Conservation (phyloP, 2,329 filamentous ascomycete genomes). For the Sporothrix pallida region DNA sequence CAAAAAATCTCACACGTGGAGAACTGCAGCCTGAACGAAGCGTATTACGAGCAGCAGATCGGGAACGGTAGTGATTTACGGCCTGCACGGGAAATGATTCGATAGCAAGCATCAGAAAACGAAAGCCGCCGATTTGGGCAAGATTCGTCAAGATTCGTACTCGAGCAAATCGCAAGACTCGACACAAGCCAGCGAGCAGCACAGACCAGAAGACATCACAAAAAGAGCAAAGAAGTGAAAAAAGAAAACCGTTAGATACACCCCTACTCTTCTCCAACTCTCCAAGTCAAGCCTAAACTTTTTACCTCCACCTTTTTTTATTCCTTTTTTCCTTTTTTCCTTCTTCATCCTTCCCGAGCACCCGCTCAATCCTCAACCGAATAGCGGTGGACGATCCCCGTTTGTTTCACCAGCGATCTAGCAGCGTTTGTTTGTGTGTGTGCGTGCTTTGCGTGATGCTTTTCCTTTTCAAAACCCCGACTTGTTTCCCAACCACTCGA, state of each 20-base stretch:
- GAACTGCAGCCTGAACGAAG: neutral
- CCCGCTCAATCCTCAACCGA: conserved; percentile 11
- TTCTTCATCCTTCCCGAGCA: conserved; percentile 25
- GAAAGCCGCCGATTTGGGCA: conserved; percentile 1
- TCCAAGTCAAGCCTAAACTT: neutral
- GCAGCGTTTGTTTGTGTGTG: neutral
- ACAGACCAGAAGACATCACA: neutral
- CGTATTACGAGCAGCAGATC: neutral
- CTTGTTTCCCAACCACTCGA: no score
- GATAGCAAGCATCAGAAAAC: neutral
- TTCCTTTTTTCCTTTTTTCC: neutral
- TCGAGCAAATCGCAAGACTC: conserved; percentile 3
- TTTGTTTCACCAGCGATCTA: conserved; percentile 13
- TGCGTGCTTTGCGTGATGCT: neutral
- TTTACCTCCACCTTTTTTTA: conserved; percentile 1
- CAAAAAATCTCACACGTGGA: conserved; percentile 1
- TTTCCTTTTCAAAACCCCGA: neutral
- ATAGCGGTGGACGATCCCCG: conserved; percentile 16
- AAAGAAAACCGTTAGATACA: neutral
- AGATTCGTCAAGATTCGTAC: conserved; percentile 17
- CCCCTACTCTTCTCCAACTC: neutral
- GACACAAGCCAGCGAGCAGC: neutral
- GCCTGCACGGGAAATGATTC: neutral
- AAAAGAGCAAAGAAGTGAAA: neutral
- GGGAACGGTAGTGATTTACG: neutral